Conservation (phyloP, 306 rosid genomes). For the Glycine tomentella region DNA sequence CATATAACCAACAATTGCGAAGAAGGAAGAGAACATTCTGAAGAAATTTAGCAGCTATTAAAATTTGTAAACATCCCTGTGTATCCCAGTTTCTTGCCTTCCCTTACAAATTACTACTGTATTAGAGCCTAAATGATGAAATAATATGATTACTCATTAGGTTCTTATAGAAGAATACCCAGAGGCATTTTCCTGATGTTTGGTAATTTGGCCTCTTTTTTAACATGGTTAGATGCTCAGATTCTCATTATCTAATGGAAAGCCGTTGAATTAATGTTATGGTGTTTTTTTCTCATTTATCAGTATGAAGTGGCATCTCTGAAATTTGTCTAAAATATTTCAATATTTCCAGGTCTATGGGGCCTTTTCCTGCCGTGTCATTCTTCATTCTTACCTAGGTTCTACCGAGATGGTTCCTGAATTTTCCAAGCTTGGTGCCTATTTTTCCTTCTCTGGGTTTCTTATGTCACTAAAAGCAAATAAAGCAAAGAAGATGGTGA, state of each 20-base stretch:
- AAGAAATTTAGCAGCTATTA: background rate
- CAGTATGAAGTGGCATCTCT: constrained; percentile 13
- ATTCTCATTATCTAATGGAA: constrained; percentile 23
- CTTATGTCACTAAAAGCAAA: constrained; percentile 71
- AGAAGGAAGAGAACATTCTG: constrained; percentile 13
- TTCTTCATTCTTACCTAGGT: constrained; percentile 92
- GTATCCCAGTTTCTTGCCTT: background rate
- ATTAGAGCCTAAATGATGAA: constrained; percentile 14
- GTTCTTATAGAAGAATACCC: background rate
- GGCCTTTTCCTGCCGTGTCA: constrained; percentile 90
- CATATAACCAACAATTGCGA: constrained; percentile 9
- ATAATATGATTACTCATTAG: background rate
- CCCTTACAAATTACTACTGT: background rate
- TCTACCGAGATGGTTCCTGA: constrained; percentile 95
- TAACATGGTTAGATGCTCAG: background rate
- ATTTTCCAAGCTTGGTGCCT: constrained; percentile 83
- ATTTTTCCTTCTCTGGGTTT: constrained; percentile 91
- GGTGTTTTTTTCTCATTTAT: constrained; percentile 31
- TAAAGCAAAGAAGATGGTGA: constrained; percentile 84
- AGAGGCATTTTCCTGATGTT: constrained; percentile 12
- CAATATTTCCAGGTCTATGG: constrained; percentile 63
- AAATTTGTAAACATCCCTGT: background rate
- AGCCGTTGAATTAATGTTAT: constrained; percentile 6
- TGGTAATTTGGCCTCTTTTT: background rate
- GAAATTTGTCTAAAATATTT: constrained; percentile 21